Base-by-base conservation (phyloP, 805 yeast species). In the Yarrowia divulgata region DNA sequence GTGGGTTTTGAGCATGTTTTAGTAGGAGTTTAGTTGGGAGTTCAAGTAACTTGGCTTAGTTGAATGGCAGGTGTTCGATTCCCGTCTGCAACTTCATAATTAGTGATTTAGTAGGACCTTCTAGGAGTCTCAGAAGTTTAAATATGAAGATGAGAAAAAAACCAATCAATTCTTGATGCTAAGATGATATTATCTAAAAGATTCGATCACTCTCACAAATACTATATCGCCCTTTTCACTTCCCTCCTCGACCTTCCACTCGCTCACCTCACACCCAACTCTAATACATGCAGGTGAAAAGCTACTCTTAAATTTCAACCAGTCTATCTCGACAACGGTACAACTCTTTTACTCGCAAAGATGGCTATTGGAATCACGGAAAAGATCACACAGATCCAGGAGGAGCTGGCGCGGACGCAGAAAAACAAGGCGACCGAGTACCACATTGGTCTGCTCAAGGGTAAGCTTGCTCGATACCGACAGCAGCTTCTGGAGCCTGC, bases 351-450 rank as follows among this genome's bases (percentile, higher is more conserved):
- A 1, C 12, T 35, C 29, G 12, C 52, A 16, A 60, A 34, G n/a
- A 43, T 40, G 50, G 63, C 42, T 9, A 14, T 66, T 4, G 60
- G 69, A 40, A 54, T 66, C 50, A 50, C 52, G 23, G 97, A 92
- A 72, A 93, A 91, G 77, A 93, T 93, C 74, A 88, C 88, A 70
- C 91, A 88, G 80, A 93, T 94, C 80, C 97, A 93, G 80, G 92
- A 88, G 80, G 99, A 94, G 79, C 88, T 94, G 83, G 87, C 97
- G 42, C 85, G 97, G 71, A 94, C 99, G 40, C 99, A 94, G 78
- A 94, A 95, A 82, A 94, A 94, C 77, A 94, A 94, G 80, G 98
- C 99, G 72, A 94, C 99, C 0, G 98, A 94, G 82, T 93, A 95
- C 79, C 99, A 94, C 78, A 84, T 94, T 76, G 98, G 99, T 72